Conservation (phyloP, 768 basidiomycete genomes). For the Tephrocybe sp. region DNA sequence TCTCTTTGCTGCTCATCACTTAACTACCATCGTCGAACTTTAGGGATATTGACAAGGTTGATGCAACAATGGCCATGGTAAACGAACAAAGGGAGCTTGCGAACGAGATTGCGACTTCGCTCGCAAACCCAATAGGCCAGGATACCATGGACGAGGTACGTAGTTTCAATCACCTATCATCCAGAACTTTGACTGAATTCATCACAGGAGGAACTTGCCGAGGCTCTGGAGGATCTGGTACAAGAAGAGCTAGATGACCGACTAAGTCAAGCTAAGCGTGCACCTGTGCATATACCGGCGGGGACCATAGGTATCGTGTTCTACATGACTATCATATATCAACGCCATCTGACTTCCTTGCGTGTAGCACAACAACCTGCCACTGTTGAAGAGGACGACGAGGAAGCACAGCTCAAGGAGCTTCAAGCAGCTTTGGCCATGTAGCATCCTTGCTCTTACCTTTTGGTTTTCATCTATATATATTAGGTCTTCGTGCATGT, state of each 20-base stretch:
- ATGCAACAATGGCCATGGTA: constrained; percentile 83
- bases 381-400: constrained; percentile 77
- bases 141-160: constrained; percentile 74
- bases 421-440: constrained; percentile 88
- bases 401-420: constrained; percentile 85
- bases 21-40: background rate
- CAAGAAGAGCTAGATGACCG: constrained; percentile 85
- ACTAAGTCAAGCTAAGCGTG: constrained; percentile 85
- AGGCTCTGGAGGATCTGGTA: constrained; percentile 85
- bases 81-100: constrained; percentile 91
- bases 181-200: no score
- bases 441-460: constrained; percentile 37
- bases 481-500: constrained; percentile 16
- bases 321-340: background rate
- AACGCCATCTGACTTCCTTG: constrained; percentile 1
- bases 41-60: constrained; percentile 88
- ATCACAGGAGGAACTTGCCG: constrained; percentile 71
- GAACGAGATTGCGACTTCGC: constrained; percentile 87
- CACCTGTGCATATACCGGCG: constrained; percentile 81
- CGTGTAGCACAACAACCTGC: constrained; percentile 32
- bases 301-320: constrained; percentile 51
- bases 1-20: background rate
- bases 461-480: constrained; percentile 19
- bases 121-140: constrained; percentile 67
- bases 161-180: background rate